Evolutionary conservation across 2,329 filamentous ascomycete genomes (phyloP).

Genomic region (Rhinocladiella mackenziei): DNA sequence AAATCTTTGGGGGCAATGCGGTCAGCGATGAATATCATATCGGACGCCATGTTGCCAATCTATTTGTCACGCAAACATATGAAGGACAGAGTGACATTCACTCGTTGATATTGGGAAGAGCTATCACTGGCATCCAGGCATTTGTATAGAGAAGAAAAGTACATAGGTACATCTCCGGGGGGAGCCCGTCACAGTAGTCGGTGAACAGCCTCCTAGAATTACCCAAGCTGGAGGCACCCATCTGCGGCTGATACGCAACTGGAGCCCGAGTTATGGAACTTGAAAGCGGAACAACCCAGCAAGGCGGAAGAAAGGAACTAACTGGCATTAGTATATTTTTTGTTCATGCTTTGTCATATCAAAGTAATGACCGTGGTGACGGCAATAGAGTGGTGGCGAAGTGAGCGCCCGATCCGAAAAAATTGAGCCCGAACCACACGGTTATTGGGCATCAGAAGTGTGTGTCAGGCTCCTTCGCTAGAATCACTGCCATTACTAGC

Average conservation of each 20-base stretch:
- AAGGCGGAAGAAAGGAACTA: too few relatives aligned
- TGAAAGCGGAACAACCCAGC: too few relatives aligned
- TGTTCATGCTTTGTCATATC: conserved; percentile 2
- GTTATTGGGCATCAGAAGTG: too few relatives aligned
- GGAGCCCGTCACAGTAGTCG: too few relatives aligned
- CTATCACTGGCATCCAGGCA: conserved; percentile 72
- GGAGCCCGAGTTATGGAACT: neutral
- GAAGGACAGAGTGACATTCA: conserved; percentile 99
- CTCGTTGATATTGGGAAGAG: conserved; percentile 64
- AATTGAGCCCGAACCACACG: neutral
- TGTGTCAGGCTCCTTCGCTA: too few relatives aligned
- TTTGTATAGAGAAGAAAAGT: conserved; percentile 55
- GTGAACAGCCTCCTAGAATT: too few relatives aligned
- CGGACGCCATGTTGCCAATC: conserved; percentile 87
- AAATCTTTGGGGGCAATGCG: conserved; percentile 97
- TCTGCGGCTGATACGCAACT: too few relatives aligned
- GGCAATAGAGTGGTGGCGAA: neutral
- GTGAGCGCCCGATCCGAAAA: too few relatives aligned
- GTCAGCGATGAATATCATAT: conserved; percentile 96
- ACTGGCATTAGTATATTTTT: too few relatives aligned
- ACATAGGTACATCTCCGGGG: neutral
- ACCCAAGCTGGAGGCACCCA: too few relatives aligned
- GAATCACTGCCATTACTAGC: too few relatives aligned
- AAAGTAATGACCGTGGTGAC: neutral
- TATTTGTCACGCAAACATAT: conserved; percentile 97